Base-by-base conservation (phyloP, 2,329 filamentous ascomycete genomes). In the Colletotrichum acutatum region DNA sequence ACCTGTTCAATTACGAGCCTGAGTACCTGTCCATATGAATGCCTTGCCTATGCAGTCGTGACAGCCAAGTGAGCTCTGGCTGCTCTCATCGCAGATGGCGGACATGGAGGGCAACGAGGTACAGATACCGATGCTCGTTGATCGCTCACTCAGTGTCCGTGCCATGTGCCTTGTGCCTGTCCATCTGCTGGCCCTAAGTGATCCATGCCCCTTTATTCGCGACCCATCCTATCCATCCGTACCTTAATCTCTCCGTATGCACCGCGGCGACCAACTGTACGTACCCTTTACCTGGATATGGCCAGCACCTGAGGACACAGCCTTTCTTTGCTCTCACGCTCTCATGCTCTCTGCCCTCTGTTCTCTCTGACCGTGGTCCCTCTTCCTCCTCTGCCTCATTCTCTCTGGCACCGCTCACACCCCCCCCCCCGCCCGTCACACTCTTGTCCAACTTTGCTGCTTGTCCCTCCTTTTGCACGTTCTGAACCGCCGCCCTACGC, bases 401-500 rank as follows among this genome's bases (percentile, higher is more conserved):
- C 24, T 53, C 32, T 53, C 28, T 30, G 37, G 37, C 37, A 42
- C 37, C 37, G 16, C 37, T 16, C 19, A 16, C 28, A 8, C 24
- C 42, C 26, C 26, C 57, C 16, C 37, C 22, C 34, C 34, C 64
- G 63, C 57, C 57, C 37, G 52, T 68, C n/a, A 16, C 49, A 52
- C 57, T 28, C 57, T 49, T 42, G 62, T 70, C 67, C 60, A 54
- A 58, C 64, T 30, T 61, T 56, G 24, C 9, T 49, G 61, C 54
- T 64, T 69, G 58, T 72, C 66, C 66, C 54, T 72, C 70, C 60
- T 70, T 65, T 60, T 53, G 59, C 66, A 65, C 60, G 70, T 70
- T 72, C 70, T 65, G 32, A 72, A 65, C 60, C 66, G 60, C 66
- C 54, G 70, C 66, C 70, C 60, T 72, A 72, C 70, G 70, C 60